Percentiles rank a stretch among this genome's conserved stretches.
phyloP scores from a whole-genome alignment of 805 yeast species.

The Brettanomyces custersianus region DNA sequence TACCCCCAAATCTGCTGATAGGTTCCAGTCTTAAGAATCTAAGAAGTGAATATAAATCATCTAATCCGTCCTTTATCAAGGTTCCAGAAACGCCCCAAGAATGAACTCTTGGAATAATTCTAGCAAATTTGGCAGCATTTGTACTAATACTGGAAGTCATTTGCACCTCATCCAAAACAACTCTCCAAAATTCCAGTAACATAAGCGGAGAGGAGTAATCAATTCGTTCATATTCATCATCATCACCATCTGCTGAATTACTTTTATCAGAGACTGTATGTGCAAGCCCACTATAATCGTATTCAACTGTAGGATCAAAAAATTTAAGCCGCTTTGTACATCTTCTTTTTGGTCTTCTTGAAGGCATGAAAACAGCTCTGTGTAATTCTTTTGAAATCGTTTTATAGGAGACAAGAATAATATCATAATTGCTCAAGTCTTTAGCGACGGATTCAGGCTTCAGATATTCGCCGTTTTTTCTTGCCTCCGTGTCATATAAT shows the following conservation, averaged over 20 bases:
- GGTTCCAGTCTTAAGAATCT: conserved; percentile 64
- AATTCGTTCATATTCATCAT: conserved; percentile 21
- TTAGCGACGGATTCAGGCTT: conserved; percentile 35
- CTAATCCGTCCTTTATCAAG: conserved; percentile 59
- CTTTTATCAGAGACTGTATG: neutral
- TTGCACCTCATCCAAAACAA: conserved; percentile 89
- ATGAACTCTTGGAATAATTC: conserved; percentile 73
- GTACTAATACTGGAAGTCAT: conserved; percentile 72
- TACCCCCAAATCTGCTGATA: conserved; percentile 29
- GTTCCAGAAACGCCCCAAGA: conserved; percentile 99
- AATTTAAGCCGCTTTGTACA: conserved; percentile 23
- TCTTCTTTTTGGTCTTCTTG: conserved; percentile 36
- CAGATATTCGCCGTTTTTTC: conserved; percentile 11
- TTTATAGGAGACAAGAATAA: conserved; percentile 72
- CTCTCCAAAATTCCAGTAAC: conserved; percentile 79
- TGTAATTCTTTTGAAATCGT: conserved; percentile 69
- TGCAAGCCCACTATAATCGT: conserved; percentile 3
- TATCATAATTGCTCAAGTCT: conserved; percentile 54
- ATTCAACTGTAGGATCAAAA: conserved; percentile 2
- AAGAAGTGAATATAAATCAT: conserved; percentile 64
- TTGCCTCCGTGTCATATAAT: conserved; percentile 25
- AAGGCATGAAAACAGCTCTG: conserved; percentile 64
- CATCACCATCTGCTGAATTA: conserved; percentile 5
- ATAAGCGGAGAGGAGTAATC: conserved; percentile 79
- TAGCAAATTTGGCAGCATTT: conserved; percentile 72